Evolutionary conservation across 2,329 filamentous ascomycete genomes (phyloP), one percentile per base, ranked within the genome.

Genomic region (Verticillium nonalfalfae): DNA sequence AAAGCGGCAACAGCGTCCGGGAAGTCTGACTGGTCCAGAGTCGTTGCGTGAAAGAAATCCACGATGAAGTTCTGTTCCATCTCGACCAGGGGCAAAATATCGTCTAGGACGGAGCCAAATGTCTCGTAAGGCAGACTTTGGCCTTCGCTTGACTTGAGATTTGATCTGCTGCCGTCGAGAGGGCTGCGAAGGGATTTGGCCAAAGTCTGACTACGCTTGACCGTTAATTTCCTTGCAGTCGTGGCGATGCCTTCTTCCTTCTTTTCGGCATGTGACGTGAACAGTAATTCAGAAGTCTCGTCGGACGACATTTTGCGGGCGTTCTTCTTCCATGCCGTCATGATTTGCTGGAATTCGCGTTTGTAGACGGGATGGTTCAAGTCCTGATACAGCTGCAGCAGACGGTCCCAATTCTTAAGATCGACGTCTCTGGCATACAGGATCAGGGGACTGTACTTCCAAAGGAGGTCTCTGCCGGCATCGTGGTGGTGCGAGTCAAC

Each of bases 1-100:
- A 81, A 80, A 2, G 84, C 81, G 21, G 84, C 80, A 18, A 97
- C 89, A 2, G 89, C 84, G 66, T 98, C 95, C 1, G 90, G 83
- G 71, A 97, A 98, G 71, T 97, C 93, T 15, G 85, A 76, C 39
- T 87, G 88, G 68, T 93, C 89, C 34, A 94, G 81, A 1, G 92
- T 96, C n/a, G 90, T 91, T 33, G 95, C 86, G 68, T 98, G 94
- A 82, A 98, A 98, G 74, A 97, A 95, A 68, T 96, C 92, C n/a
- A 97, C 88, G 57, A 97, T 81, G 71, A 98, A 99, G 72, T 97
- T 98, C 73, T 99, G 94, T 75, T 99, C 95, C 73, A 94, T 93
- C 67, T 92, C 88, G 62, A 97, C 87, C 61, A 96, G 82, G 6
- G 90, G 91, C 55, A 93, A 78, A 65, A 95, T 85, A 69, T 97